These are phyloP conservation scores for Sphaerulina vaccinii DNA, from an alignment of 2,329 filamentous ascomycete species.

Conservation along the genomic window DNA sequence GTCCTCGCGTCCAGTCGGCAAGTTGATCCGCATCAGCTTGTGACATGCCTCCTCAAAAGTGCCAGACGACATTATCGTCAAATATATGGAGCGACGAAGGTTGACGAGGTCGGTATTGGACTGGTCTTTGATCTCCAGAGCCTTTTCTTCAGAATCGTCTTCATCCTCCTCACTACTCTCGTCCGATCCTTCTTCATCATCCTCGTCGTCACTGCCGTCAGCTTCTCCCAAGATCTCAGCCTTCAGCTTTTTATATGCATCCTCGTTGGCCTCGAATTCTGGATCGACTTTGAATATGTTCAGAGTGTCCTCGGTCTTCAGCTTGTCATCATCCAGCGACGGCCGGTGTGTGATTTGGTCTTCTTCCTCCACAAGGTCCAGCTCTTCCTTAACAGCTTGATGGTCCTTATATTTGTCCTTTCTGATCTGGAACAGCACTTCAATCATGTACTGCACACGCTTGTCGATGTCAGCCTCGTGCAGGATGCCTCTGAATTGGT, in stretches of 20 bases:
- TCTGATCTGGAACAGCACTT: conserved; percentile 92
- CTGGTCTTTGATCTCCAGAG: conserved; percentile 95
- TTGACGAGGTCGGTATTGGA: conserved; percentile 95
- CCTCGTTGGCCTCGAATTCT: conserved; percentile 87
- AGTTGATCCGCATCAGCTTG: conserved; percentile 84
- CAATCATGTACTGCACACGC: conserved; percentile 98
- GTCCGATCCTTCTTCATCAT: conserved; percentile 60
- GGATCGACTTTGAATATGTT: conserved; percentile 96
- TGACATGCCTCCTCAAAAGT: conserved; percentile 96
- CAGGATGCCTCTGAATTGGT: conserved; percentile 91
- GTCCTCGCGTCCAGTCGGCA: conserved; percentile 80
- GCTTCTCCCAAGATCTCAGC: conserved; percentile 87
- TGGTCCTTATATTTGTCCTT: conserved; percentile 98
- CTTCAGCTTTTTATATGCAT: conserved; percentile 83
- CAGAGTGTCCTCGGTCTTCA: conserved; percentile 80
- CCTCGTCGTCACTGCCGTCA: conserved; percentile 75
- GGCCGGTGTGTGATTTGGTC: conserved; percentile 93
- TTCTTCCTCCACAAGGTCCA: conserved; percentile 95
- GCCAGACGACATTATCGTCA: conserved; percentile 95
- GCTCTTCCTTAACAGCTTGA: conserved; percentile 81
- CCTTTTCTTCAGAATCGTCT: conserved; percentile 71
- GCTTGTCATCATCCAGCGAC: conserved; percentile 72
- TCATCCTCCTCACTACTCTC: conserved; percentile 45
- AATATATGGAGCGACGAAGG: conserved; percentile 87
- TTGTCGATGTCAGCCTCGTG: conserved; percentile 98